Conservation (phyloP, 2,329 filamentous ascomycete genomes). For the Coleophoma crateriformis region DNA sequence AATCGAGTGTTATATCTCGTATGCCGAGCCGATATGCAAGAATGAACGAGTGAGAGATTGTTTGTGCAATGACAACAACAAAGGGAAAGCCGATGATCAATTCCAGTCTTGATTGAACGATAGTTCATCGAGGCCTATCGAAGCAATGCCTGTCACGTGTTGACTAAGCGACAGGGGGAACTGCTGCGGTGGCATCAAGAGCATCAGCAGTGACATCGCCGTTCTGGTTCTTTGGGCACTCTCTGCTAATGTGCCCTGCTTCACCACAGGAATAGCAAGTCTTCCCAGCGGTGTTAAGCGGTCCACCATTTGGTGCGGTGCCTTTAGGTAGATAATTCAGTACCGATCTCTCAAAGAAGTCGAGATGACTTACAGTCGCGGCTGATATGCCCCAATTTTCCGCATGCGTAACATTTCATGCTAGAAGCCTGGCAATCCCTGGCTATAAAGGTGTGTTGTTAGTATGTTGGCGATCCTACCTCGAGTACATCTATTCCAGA, state of each 20-base stretch:
- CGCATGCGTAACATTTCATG: constrained; percentile 63
- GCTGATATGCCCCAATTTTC: constrained; percentile 51
- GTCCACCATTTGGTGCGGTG: constrained; percentile 92
- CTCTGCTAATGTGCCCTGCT: constrained; percentile 91
- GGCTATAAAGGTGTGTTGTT: constrained; percentile 35
- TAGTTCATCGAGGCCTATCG: constrained; percentile 27
- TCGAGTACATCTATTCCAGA: too few relatives aligned
- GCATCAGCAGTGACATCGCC: constrained; percentile 36
- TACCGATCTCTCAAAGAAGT: too few relatives aligned
- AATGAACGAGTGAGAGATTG: constrained; percentile 17
- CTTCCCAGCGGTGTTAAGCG: constrained; percentile 93
- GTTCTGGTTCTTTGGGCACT: constrained; percentile 72
- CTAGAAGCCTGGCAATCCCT: constrained; percentile 62
- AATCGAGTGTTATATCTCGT: constrained; percentile 15
- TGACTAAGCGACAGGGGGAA: constrained; percentile 36
- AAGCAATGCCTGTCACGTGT: constrained; percentile 17
- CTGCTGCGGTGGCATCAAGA: constrained; percentile 27
- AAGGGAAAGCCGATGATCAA: constrained; percentile 23
- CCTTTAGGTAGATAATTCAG: too few relatives aligned
- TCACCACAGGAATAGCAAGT: constrained; percentile 98
- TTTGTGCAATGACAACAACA: constrained; percentile 26
- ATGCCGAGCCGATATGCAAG: constrained; percentile 23
- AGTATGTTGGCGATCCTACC: too few relatives aligned
- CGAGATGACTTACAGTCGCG: constrained; percentile 58
- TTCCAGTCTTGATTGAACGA: constrained; percentile 15